Percentiles rank a stretch among this genome's conserved stretches.
Evolutionary conservation across 2,329 filamentous ascomycete genomes (phyloP).

Genomic region (Aspergillus hortae): DNA sequence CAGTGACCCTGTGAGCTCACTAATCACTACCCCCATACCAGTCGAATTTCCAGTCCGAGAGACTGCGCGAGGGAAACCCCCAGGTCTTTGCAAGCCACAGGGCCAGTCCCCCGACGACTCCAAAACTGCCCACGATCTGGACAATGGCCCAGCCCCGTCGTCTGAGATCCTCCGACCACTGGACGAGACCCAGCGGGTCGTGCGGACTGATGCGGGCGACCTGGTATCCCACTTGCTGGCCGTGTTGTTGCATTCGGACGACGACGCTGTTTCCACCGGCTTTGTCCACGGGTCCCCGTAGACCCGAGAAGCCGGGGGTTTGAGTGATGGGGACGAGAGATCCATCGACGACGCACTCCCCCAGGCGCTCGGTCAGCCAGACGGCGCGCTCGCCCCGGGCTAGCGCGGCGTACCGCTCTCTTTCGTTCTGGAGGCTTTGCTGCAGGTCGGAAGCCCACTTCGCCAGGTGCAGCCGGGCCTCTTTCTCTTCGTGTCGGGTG

Average conservation of each 20-base stretch:
- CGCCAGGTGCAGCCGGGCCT: constrained; percentile 67
- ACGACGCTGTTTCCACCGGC: constrained; percentile 17
- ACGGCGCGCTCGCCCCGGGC: constrained; percentile 61
- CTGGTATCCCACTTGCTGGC: constrained; percentile 31
- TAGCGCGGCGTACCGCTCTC: constrained; percentile 63
- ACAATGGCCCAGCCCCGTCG: constrained; percentile 64
- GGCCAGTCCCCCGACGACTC: constrained; percentile 69
- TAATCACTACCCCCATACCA: constrained; percentile 16
- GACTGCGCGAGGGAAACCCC: constrained; percentile 31
- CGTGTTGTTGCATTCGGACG: constrained; percentile 21
- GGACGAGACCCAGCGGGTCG: constrained; percentile 76
- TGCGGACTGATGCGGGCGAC: constrained; percentile 49
- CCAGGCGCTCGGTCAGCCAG: constrained; percentile 65
- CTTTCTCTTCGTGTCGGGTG: constrained; percentile 57
- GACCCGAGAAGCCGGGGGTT: constrained; percentile 26
- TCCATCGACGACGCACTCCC: constrained; percentile 65
- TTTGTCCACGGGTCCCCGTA: constrained; percentile 24
- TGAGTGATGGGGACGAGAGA: constrained; percentile 53
- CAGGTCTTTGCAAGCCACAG: constrained; percentile 55
- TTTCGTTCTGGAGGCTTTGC: constrained; percentile 68
- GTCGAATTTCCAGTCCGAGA: constrained; percentile 31
- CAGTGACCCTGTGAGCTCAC: background rate
- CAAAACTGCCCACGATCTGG: constrained; percentile 70
- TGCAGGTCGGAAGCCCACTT: constrained; percentile 83
- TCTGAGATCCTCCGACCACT: constrained; percentile 64